These are phyloP conservation scores for Ehretia macrophylla DNA, from an alignment of 257 asterid genomes.

Conservation along the genomic window DNA sequence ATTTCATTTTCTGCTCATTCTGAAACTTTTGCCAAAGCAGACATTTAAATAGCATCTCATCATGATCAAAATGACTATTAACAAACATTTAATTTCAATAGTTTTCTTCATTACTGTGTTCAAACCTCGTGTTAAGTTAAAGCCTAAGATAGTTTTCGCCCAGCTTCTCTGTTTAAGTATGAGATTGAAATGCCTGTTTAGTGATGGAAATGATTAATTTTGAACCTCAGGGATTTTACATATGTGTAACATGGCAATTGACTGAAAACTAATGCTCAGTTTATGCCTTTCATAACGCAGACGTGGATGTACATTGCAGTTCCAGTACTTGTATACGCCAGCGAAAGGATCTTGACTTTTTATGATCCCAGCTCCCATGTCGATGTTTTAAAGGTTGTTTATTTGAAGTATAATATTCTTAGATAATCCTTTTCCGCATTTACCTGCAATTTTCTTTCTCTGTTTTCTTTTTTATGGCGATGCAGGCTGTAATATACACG, in stretches of 20 bases:
- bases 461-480: background rate
- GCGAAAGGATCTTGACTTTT: slow-evolving; percentile 60
- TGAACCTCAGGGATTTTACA: too few species aligned
- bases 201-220: too few species aligned
- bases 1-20: background rate
- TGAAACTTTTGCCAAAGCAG: too few species aligned
- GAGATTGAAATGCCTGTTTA: too few species aligned
- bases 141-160: too few species aligned
- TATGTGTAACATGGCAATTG: background rate
- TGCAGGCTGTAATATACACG: slow-evolving; percentile 81
- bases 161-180: too few species aligned
- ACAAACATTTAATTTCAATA: too few species aligned
- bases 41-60: too few species aligned
- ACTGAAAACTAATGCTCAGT: background rate
- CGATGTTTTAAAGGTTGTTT: slow-evolving; percentile 53
- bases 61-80: too few species aligned
- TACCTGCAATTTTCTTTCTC: background rate
- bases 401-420: background rate
- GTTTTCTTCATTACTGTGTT: too few species aligned
- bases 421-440: background rate
- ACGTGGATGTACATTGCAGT: slow-evolving; percentile 84
- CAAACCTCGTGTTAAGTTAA: too few species aligned
- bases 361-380: slow-evolving; percentile 57
- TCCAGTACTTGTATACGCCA: slow-evolving; percentile 53
- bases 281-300: slow-evolving; percentile 28